A percentile compares a stretch with the other conserved stretches of the same genome.
phyloP scores from a whole-genome alignment of 73 alveolate species.

The Strombidium stylifer region DNA sequence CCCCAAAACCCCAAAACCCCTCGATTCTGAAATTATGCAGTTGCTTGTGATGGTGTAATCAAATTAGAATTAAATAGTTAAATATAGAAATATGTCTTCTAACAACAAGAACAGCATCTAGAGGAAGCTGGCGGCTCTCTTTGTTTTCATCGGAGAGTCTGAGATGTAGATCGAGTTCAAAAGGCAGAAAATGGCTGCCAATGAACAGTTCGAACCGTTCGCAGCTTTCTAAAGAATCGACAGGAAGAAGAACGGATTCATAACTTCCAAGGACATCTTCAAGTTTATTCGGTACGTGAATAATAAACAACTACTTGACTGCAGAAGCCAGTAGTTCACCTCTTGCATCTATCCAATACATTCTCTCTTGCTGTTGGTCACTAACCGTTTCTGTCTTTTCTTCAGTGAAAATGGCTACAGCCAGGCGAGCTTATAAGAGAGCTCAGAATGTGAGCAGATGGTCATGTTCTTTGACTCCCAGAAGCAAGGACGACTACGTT shows the following conservation, averaged over 20 bases:
- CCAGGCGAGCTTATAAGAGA: not conserved
- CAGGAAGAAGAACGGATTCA: not conserved
- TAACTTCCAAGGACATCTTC: not conserved
- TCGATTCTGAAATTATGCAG: too few species aligned
- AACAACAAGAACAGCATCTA: too few species aligned
- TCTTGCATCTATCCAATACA: too few species aligned
- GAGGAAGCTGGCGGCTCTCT: not conserved
- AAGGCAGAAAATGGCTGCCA: constrained; percentile 6
- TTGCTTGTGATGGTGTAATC: too few species aligned
- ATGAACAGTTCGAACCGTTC: constrained; percentile 29
- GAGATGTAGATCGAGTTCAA: constrained; percentile 5
- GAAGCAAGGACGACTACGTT: not conserved
- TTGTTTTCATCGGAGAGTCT: not conserved
- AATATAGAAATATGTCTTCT: too few species aligned
- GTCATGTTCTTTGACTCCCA: not conserved
- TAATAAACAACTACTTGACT: too few species aligned
- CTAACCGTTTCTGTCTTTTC: too few species aligned
- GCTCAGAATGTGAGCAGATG: not conserved
- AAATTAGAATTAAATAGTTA: too few species aligned
- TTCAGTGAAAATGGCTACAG: not conserved
- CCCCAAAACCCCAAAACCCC: too few species aligned
- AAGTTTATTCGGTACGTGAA: too few species aligned
- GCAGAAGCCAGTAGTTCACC: too few species aligned
- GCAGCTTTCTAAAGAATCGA: constrained; percentile 7
- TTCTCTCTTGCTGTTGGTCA: too few species aligned